Base-by-base conservation (phyloP, 75 land plant genomes). In the Pinus taeda region DNA sequence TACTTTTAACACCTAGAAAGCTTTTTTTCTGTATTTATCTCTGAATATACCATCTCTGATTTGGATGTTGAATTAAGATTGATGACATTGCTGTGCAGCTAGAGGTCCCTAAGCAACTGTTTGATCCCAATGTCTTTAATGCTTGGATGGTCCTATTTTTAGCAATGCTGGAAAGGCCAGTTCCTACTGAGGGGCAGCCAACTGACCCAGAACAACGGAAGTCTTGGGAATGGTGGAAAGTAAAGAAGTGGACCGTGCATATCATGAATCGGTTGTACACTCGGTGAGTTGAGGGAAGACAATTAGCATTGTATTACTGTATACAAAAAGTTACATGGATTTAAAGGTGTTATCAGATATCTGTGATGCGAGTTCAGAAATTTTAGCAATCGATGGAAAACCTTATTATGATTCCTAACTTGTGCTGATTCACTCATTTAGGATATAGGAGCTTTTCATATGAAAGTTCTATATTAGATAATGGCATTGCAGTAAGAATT, bases 191-290 rank as follows among this genome's bases (percentile, higher is more conserved):
- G 76, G 98, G 99, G 18, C 98, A 97, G 73, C 99, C 99, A 55
- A 65, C 86, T 72, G 99, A 97, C 76, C 93, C 97, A 14, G 99
- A 97, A 64, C 83, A 69, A 39, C 89, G 99, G 36, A 97, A 95
- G 76, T 81, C 89, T 15, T 97, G 99, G 99, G 94, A 98, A 42
- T 97, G 99, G 99, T 97, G 99, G 99, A 97, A 97, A 82, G 99
- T 97, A 73, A 97, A 97, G 61, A 97, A 97, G 82, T 97, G 99
- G 99, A 93, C 95, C 22, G 76, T 93, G 61, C 99, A 97, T 78
- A 97, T 97, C 30, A 83, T 97, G 75, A 97, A 97, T 64, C 90
- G 99, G 8, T 78, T 97, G 13, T 97, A 91, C 73, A 95, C 92
- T 26, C 78, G 98, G 98, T 93, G 57, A 77, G 84, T 59, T 62